These are phyloP conservation scores for Pseudopyrenochaeta lycopersici DNA, from an alignment of 2,329 filamentous ascomycete species.

Conservation along the genomic window DNA sequence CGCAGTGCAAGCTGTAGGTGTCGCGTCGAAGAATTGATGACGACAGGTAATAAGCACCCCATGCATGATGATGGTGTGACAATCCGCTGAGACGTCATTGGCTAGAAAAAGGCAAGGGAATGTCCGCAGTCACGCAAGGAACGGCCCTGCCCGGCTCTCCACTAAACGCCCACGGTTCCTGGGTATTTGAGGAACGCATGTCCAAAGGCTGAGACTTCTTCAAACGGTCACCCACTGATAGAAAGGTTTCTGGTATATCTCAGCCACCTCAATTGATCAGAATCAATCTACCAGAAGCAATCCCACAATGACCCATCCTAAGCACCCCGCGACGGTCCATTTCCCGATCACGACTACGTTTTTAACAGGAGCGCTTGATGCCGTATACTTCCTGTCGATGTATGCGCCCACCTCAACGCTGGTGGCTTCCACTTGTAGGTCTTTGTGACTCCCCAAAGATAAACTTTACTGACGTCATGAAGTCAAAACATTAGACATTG, in stretches of 20 bases:
- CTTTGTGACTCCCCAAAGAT: background rate
- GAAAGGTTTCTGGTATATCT: conserved; percentile 1
- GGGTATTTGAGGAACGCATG: conserved; percentile 1
- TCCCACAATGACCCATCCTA: conserved; percentile 48
- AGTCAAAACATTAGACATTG: conserved; percentile 41
- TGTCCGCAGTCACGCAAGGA: background rate
- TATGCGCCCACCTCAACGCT: conserved; percentile 44
- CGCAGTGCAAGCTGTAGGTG: background rate
- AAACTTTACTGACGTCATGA: background rate
- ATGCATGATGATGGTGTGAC: background rate
- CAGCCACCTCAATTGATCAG: background rate
- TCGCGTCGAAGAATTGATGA: conserved; percentile 3
- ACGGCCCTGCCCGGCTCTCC: conserved; percentile 14
- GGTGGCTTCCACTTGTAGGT: conserved; percentile 38
- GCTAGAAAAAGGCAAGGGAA: background rate
- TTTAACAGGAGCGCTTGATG: conserved; percentile 54
- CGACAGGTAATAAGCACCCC: conserved; percentile 1
- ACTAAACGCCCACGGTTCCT: background rate
- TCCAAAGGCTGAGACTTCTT: background rate
- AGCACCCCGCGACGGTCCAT: conserved; percentile 58
- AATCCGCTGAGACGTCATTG: background rate
- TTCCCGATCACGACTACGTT: conserved; percentile 58
- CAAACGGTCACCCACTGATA: background rate
- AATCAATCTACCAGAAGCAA: too few relatives aligned
- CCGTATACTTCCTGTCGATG: conserved; percentile 45